Evolutionary conservation across 345 rosid genomes (phyloP), one percentile per base, ranked within the genome.

Genomic region (Populus simonii): DNA sequence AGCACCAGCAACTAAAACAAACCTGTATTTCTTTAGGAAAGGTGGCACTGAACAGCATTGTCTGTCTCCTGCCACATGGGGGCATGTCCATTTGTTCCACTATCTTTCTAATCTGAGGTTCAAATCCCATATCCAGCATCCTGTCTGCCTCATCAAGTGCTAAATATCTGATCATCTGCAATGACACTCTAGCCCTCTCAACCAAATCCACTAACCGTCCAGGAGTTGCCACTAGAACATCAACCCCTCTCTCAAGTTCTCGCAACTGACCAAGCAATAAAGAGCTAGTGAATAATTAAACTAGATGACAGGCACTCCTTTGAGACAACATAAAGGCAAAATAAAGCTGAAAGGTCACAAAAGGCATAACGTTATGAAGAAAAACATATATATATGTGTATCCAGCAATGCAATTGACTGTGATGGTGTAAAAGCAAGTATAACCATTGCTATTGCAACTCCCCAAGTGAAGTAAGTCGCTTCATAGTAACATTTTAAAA

Each of bases 111-210:
- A 96, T 96, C 79, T 96, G 99, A n/a, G 99, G 99, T 87, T 96
- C 99, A 89, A 96, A 96, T 70, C 99, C 99, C 99, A 96, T 96
- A 84, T 96, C 99, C 75, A 96, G 82, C 99, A 96, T 96, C 69
- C 99, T 89, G 86, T 96, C 99, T 43, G 99, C 99, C 83, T 96
- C 99, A 77, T 96, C 99, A 25, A 96, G 93, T 36, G 99, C 97
- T 82, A 95, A 85, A 72, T 86, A 95, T 80, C 88, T 92, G 80
- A 95, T 89, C 99, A 93, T 89, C 79, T 90, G 97, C 84, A 96
- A 83, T 2, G 99, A 96, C 70, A 96, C 97, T 86, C 98, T 89
- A 79, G 97, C 98, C 81, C 98, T 88, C 91, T 93, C 99, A 27
- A 96, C 88, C 89, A 95, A 84, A 80, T 95, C 99, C 33, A 93